Evolutionary conservation across 2,329 filamentous ascomycete species (phyloP).

Genomic region (Aspergillus arachidicola): DNA sequence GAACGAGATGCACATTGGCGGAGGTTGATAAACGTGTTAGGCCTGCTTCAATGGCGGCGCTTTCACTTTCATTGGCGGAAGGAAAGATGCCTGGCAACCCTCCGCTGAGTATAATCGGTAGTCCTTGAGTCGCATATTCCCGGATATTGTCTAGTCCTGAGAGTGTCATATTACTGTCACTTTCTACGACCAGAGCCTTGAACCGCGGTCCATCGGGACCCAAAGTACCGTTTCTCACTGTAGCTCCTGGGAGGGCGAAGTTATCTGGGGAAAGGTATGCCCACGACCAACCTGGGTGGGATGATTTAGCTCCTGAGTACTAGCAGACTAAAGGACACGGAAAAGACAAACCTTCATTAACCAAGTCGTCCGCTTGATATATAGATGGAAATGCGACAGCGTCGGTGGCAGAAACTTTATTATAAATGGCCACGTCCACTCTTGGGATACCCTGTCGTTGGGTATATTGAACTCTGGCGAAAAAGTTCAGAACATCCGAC

Average conservation of each 20-base stretch:
- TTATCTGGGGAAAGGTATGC: constrained; percentile 49
- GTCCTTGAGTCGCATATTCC: constrained; percentile 14
- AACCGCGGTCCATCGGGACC: constrained; percentile 27
- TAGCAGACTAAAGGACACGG: too few relatives aligned
- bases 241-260: constrained; percentile 42
- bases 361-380: too few relatives aligned
- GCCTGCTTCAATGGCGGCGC: too few relatives aligned
- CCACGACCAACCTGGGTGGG: too few relatives aligned
- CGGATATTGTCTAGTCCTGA: constrained; percentile 13
- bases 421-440: constrained; percentile 48
- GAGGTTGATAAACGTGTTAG: too few relatives aligned
- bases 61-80: too few relatives aligned
- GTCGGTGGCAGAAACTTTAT: constrained; percentile 25
- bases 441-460: constrained; percentile 39
- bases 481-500: constrained; percentile 18
- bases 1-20: too few relatives aligned
- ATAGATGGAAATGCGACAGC: background rate
- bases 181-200: constrained; percentile 18
- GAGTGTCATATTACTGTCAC: constrained; percentile 15
- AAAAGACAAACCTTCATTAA: too few relatives aligned
- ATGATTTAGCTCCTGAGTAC: too few relatives aligned
- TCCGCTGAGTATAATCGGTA: constrained; percentile 44
- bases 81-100: background rate
- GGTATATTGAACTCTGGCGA: constrained; percentile 16
- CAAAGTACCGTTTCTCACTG: constrained; percentile 39